Evolutionary conservation across 257 asterid species (phyloP).

Genomic region (Capsicum rhomboideum): DNA sequence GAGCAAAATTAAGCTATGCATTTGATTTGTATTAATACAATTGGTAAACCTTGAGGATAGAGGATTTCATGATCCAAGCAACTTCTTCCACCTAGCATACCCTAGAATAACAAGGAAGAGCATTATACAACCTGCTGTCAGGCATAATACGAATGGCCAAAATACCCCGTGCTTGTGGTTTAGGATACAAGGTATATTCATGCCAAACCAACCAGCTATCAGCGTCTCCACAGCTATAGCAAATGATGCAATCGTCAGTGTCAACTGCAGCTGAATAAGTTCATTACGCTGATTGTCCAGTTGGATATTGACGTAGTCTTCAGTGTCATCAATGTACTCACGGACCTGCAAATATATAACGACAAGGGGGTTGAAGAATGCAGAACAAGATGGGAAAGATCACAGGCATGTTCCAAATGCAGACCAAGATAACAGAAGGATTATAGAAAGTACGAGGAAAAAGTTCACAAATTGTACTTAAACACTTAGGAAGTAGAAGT

Average conservation of each 20-base stretch:
- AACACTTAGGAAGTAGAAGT: background rate
- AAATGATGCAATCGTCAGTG: slow-evolving; percentile 69
- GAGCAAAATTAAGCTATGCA: background rate
- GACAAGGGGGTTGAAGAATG: background rate
- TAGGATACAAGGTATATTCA: slow-evolving; percentile 66
- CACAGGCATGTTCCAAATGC: background rate
- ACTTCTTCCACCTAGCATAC: slow-evolving; percentile 89
- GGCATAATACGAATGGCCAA: slow-evolving; percentile 21
- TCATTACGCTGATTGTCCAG: slow-evolving; percentile 89
- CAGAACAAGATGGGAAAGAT: background rate
- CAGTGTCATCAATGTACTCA: slow-evolving; percentile 86
- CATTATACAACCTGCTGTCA: slow-evolving; percentile 35
- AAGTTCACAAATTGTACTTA: background rate
- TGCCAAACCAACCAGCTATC: slow-evolving; percentile 64
- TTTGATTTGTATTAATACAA: background rate
- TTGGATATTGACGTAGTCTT: slow-evolving; percentile 87
- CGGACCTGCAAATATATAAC: slow-evolving; percentile 48
- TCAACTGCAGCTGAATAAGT: slow-evolving; percentile 82
- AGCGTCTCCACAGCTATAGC: slow-evolving; percentile 58
- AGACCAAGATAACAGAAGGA: background rate
- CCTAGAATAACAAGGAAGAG: slow-evolving; percentile 55
- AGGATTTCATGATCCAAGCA: slow-evolving; percentile 53
- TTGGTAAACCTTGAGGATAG: background rate
- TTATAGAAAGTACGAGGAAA: background rate
- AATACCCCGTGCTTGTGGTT: slow-evolving; percentile 23